Evolutionary conservation across 148 eudicot species (phyloP), one percentile per base, ranked within the genome.

Genomic region (Hydrangea macrophylla): DNA sequence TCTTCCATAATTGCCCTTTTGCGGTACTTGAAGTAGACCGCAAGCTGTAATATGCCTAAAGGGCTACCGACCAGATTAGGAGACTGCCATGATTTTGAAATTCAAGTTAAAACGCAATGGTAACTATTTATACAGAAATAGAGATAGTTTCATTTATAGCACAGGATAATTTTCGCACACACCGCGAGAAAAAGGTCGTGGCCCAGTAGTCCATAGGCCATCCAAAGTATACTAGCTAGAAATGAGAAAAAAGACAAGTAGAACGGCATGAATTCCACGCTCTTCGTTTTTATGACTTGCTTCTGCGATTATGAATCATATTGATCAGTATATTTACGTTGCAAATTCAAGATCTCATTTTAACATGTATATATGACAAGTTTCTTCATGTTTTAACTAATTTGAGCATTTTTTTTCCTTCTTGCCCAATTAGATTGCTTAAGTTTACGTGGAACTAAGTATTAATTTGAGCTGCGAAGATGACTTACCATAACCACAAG

Each of bases 201-300:
- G 77, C 93, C 80, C 25, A 90, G 81, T 50, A 88, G 73, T 75
- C 96, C 93, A 61, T 90, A 90, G 9, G 76, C 81, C 83, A 84
- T 70, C 96, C 96, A 88, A 59, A 82, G 65, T 22, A 78, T 71
- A 75, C 89, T 86, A 40, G 89, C 76, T 11, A 88, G 84, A 62
- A 90, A 88, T 24, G 91, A 86, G 85, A 86, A 90, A 50, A 90
- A 64, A 22, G 96, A 88, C 62, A 88, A 70, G 74, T 80, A 65
- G 75, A 90, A 90, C 10, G 96, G 93, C 89, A 88, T 90, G 68
- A 59, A 88, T 65, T 86, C 86, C 70, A 88, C 89, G 51, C 93
- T 90, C 70, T 82, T 86, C 1, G 91, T 86, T 60, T 75, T 27
- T 64, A 90, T 78, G 55, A 90, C 96, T 73, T 80, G 84, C 58